A percentile compares a stretch with the other conserved stretches of the same genome.
Evolutionary conservation across 1,139 yeast species (phyloP).

Genomic region (Eremothecium coryli): DNA sequence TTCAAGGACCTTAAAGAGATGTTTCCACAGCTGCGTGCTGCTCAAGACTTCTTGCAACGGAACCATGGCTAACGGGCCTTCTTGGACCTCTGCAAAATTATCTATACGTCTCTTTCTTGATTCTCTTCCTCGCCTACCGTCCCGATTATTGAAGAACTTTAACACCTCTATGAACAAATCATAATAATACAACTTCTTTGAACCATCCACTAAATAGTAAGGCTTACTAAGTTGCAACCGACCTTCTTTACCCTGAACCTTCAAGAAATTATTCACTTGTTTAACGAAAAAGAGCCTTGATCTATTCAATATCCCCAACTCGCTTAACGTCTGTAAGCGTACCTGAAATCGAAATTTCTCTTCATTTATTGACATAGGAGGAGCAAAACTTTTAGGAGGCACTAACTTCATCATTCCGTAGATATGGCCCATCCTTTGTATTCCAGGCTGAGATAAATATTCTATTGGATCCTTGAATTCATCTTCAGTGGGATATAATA

Average conservation of each 20-base stretch:
- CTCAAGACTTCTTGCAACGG: constrained; percentile 11
- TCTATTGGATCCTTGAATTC: constrained; percentile 57
- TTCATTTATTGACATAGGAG: constrained; percentile 44
- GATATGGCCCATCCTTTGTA: constrained; percentile 43
- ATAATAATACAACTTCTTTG: constrained; percentile 37
- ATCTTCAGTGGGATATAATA: constrained; percentile 42
- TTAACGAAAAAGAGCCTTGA: constrained; percentile 53
- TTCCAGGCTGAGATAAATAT: constrained; percentile 45
- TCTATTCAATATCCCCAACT: constrained; percentile 53
- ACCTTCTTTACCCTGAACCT: constrained; percentile 28
- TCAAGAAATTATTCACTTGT: constrained; percentile 48
- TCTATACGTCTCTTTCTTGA: constrained; percentile 2
- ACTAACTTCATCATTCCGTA: constrained; percentile 59
- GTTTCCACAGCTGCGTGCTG: constrained; percentile 31
- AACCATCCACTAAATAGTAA: constrained; percentile 5
- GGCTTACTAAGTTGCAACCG: constrained; percentile 9
- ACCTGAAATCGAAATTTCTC: constrained; percentile 51
- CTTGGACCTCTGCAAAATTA: constrained; percentile 5
- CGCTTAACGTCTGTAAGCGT: constrained; percentile 53
- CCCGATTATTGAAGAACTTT: constrained; percentile 11
- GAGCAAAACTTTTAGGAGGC: constrained; percentile 53
- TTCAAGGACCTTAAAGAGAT: constrained; percentile 24
- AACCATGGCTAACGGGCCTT: constrained; percentile 1
- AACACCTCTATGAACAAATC: constrained; percentile 45
- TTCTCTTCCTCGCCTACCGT: constrained; percentile 7